These are phyloP conservation scores for Paspalum vaginatum DNA, from an alignment of 176 grass and related monocot genomes.

Conservation along the genomic window DNA sequence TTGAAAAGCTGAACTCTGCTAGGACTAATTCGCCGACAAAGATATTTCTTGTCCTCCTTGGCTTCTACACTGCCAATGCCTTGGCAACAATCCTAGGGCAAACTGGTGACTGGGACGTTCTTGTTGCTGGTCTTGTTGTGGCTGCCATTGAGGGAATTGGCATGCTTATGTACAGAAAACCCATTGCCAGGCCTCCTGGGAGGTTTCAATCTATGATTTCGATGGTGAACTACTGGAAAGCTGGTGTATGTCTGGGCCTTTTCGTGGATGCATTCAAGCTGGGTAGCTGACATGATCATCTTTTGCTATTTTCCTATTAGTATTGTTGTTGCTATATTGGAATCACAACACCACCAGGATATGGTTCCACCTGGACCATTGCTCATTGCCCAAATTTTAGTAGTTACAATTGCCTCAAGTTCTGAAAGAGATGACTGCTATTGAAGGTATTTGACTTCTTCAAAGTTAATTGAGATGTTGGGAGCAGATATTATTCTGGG, in stretches of 20 bases:
- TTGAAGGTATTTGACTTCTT: not conserved
- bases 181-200: slow-evolving; percentile 41
- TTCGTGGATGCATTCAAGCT: slow-evolving; percentile 97
- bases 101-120: slow-evolving; percentile 97
- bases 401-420: not conserved
- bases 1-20: slow-evolving; percentile 74
- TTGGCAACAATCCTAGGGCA: slow-evolving; percentile 92
- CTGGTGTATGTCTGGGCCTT: slow-evolving; percentile 83
- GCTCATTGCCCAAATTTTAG: not conserved
- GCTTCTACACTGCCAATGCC: slow-evolving; percentile 96
- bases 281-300: slow-evolving; percentile 58
- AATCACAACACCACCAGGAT: not conserved
- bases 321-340: not conserved
- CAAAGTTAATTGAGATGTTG: not conserved
- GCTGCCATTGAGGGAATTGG: slow-evolving; percentile 86
- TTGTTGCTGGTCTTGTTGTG: slow-evolving; percentile 88
- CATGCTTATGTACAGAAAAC: slow-evolving; percentile 93
- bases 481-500: slow-evolving; percentile 1
- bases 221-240: slow-evolving; percentile 94
- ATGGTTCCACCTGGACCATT: not conserved
- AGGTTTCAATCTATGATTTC: slow-evolving; percentile 63
- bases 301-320: not conserved
- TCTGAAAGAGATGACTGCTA: not conserved
- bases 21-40: slow-evolving; percentile 78
- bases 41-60: slow-evolving; percentile 89